Percentiles rank a stretch among this genome's conserved stretches.
phyloP scores from a whole-genome alignment of 768 basidiomycete species.

The Clavaria fumosa region DNA sequence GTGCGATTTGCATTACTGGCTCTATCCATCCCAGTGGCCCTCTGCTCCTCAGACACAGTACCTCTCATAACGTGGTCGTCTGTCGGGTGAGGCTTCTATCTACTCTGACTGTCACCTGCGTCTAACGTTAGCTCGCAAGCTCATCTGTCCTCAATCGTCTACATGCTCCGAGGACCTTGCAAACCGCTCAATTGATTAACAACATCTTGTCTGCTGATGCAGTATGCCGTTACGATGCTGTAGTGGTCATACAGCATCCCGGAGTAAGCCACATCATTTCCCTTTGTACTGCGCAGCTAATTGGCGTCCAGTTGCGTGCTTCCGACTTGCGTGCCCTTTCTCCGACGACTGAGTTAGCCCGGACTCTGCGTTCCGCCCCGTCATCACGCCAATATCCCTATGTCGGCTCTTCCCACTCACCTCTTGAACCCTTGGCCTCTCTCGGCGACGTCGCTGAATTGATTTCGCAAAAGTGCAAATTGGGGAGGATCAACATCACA shows the following conservation, averaged over 20 bases:
- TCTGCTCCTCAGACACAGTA: slow-evolving; percentile 45
- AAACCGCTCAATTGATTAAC: slow-evolving; percentile 26
- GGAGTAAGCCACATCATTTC: slow-evolving; percentile 33
- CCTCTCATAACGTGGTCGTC: slow-evolving; percentile 67
- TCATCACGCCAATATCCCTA: slow-evolving; percentile 52
- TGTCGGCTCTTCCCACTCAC: slow-evolving; percentile 21
- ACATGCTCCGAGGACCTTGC: slow-evolving; percentile 17
- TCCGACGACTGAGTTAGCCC: slow-evolving; percentile 33
- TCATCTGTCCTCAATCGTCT: slow-evolving; percentile 32
- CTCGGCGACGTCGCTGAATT: slow-evolving; percentile 24
- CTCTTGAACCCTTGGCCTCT: slow-evolving; percentile 16
- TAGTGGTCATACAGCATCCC: slow-evolving; percentile 56
- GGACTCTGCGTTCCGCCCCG: slow-evolving; percentile 31
- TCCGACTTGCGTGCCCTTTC: slow-evolving; percentile 56
- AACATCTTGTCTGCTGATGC: slow-evolving; percentile 28
- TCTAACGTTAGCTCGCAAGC: slow-evolving; percentile 18
- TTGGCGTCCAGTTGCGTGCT: slow-evolving; percentile 45
- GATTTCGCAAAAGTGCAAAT: slow-evolving; percentile 38
- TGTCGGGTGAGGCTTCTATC: slow-evolving; percentile 26
- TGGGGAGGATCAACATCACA: slow-evolving; percentile 28
- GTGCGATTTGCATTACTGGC: too few relatives aligned
- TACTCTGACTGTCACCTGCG: not conserved
- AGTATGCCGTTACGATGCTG: slow-evolving; percentile 47
- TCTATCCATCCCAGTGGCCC: slow-evolving; percentile 27
- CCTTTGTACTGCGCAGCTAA: not conserved